These are phyloP conservation scores for Botrytis cinerea DNA, from an alignment of 2,329 filamentous ascomycete species.

Conservation along the genomic window DNA sequence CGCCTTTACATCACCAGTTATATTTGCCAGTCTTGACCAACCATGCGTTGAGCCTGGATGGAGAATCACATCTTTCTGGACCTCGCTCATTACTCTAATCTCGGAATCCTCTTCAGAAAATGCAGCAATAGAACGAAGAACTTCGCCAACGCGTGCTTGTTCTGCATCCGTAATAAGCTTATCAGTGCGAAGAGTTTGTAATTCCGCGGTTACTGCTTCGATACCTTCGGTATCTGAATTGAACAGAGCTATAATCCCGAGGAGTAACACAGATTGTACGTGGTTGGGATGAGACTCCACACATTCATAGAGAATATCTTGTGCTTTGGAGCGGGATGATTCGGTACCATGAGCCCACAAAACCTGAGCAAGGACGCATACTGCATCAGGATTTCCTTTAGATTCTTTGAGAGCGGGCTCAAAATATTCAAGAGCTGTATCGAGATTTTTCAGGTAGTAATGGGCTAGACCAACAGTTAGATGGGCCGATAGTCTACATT, in stretches of 20 bases:
- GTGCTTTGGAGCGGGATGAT: slow-evolving; percentile 72
- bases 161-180: slow-evolving; percentile 64
- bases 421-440: slow-evolving; percentile 76
- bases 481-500: slow-evolving; percentile 78
- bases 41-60: slow-evolving; percentile 76
- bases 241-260: slow-evolving; percentile 81
- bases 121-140: slow-evolving; percentile 73
- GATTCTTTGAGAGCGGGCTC: slow-evolving; percentile 78
- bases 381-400: slow-evolving; percentile 73
- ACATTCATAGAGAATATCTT: slow-evolving; percentile 76
- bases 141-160: slow-evolving; percentile 68
- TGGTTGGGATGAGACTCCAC: slow-evolving; percentile 75
- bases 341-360: slow-evolving; percentile 86
- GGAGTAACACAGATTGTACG: slow-evolving; percentile 74
- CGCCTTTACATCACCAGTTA: slow-evolving; percentile 52
- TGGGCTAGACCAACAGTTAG: slow-evolving; percentile 82
- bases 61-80: slow-evolving; percentile 77
- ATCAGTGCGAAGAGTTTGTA: slow-evolving; percentile 70
- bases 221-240: slow-evolving; percentile 78
- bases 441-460: slow-evolving; percentile 67
- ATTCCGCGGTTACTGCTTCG: slow-evolving; percentile 77
- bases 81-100: slow-evolving; percentile 60
- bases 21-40: slow-evolving; percentile 73
- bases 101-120: slow-evolving; percentile 53
- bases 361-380: slow-evolving; percentile 85